phyloP scores from a whole-genome alignment of 2,329 filamentous ascomycete species.

The Fusarium stilboides region DNA sequence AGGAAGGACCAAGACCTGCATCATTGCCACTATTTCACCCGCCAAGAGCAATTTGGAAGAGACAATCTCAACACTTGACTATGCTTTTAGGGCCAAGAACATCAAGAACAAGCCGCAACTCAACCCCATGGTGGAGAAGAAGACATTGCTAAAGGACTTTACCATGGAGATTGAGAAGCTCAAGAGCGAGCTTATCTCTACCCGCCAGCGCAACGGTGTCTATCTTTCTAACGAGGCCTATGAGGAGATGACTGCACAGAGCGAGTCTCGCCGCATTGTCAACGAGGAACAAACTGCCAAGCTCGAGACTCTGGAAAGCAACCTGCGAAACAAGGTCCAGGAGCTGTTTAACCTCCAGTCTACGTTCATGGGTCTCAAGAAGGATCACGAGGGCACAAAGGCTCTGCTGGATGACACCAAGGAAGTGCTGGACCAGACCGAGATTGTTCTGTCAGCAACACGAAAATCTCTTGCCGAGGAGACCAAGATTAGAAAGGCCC shows the following conservation, averaged over 20 bases:
- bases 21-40: slow-evolving; percentile 96
- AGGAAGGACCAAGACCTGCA: slow-evolving; percentile 96
- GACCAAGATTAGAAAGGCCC: slow-evolving; percentile 82
- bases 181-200: slow-evolving; percentile 93
- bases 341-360: slow-evolving; percentile 90
- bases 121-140: slow-evolving; percentile 93
- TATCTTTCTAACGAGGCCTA: slow-evolving; percentile 91
- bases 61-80: slow-evolving; percentile 97
- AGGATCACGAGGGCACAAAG: slow-evolving; percentile 86
- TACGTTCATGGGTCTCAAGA: slow-evolving; percentile 89
- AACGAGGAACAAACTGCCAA: slow-evolving; percentile 93
- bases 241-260: slow-evolving; percentile 92
- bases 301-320: slow-evolving; percentile 92
- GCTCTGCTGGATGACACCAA: slow-evolving; percentile 83
- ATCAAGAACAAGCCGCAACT: slow-evolving; percentile 98
- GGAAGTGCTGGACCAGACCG: slow-evolving; percentile 87
- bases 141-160: slow-evolving; percentile 90
- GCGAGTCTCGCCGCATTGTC: slow-evolving; percentile 91
- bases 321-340: slow-evolving; percentile 92
- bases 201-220: slow-evolving; percentile 93
- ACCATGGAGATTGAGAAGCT: slow-evolving; percentile 94
- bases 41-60: slow-evolving; percentile 97
- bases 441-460: slow-evolving; percentile 84
- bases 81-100: slow-evolving; percentile 98
- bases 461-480: slow-evolving; percentile 85